phyloP scores from a whole-genome alignment of 257 asterid genomes.

The Petunia secreta region DNA sequence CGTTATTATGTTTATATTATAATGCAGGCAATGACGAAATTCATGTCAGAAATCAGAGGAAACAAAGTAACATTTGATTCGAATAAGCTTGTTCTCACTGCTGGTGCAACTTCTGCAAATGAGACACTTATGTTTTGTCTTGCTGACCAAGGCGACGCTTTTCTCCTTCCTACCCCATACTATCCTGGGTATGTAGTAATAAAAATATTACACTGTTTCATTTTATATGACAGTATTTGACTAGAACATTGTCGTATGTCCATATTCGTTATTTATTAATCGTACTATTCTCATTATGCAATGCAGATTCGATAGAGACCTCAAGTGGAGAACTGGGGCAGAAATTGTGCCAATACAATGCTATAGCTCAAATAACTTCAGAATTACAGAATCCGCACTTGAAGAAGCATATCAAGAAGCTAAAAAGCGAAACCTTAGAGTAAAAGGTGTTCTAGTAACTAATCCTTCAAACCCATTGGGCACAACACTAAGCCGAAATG shows the following conservation, averaged over 20 bases:
- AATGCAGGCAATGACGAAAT: constrained; percentile 62
- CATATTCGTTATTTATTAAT: not conserved
- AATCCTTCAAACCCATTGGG: constrained; percentile 90
- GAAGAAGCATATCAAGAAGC: constrained; percentile 67
- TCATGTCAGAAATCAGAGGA: constrained; percentile 73
- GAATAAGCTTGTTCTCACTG: constrained; percentile 67
- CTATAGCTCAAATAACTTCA: constrained; percentile 60
- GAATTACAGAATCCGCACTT: constrained; percentile 67
- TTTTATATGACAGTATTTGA: not conserved
- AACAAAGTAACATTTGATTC: constrained; percentile 65
- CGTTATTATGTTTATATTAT: not conserved
- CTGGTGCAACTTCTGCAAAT: constrained; percentile 83
- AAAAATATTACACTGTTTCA: not conserved
- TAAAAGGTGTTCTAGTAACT: constrained; percentile 77
- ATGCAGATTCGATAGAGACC: constrained; percentile 88
- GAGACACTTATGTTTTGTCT: constrained; percentile 76
- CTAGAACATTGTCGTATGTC: rapidly evolving
- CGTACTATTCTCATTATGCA: not conserved
- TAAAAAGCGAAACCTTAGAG: constrained; percentile 59
- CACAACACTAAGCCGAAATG: constrained; percentile 53
- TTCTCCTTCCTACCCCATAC: constrained; percentile 76
- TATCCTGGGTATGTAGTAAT: constrained; percentile 61
- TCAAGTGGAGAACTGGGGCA: constrained; percentile 84
- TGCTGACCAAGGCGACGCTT: constrained; percentile 73
- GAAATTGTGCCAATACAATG: constrained; percentile 84